Base-by-base conservation (phyloP, 2,329 filamentous ascomycete species). In the Ophiostoma piceae region DNA sequence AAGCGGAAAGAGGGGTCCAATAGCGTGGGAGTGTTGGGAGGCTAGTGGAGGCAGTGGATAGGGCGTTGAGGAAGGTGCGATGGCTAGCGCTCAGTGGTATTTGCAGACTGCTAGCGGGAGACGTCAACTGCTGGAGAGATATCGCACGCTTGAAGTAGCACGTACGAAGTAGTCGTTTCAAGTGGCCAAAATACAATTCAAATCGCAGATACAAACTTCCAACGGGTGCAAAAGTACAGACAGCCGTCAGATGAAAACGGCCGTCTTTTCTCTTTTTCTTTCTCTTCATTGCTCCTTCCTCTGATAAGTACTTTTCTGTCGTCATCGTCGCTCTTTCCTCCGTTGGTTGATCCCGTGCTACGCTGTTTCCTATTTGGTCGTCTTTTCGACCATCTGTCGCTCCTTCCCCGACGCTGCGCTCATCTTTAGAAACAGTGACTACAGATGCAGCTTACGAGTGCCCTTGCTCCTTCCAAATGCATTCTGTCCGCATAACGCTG, bases 1-100 rank as follows among this genome's bases (percentile, higher is more conserved):
- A 68, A 32, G 68, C 66, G 67, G 62, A 65, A 70, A 65, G 70
- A 71, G 70, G 70, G 70, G 70, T 71, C 68, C 70, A 71, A 70
- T 71, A 54, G 70, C 37, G 66, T 67, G 66, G 37, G 47, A 47
- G 70, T 43, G 54, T 69, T 71, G 66, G 67, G 66, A 57, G 51
- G 51, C n/a, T 22, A 26, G 57, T 62, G 57, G 57, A 62, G 57
- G 57, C 26, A 19, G 57, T 62, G n/a, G 57, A 35, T 43, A 47
- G 37, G 66, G 68, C 51, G 11, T 57, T 69, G 68, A 68, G 60
- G 35, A 64, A 54, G 43, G 70, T 69, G 70, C 60, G 32, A 64
- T 64, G 19, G 66, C 51, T 57, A 16, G n/a, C 22, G 51, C n/a
- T 26, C 51, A 9, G n/a, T 26, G 8, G n/a, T 37, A 37, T 51